phyloP scores from a whole-genome alignment of 2,329 filamentous ascomycete genomes.

The Colletotrichum higginsianum region DNA sequence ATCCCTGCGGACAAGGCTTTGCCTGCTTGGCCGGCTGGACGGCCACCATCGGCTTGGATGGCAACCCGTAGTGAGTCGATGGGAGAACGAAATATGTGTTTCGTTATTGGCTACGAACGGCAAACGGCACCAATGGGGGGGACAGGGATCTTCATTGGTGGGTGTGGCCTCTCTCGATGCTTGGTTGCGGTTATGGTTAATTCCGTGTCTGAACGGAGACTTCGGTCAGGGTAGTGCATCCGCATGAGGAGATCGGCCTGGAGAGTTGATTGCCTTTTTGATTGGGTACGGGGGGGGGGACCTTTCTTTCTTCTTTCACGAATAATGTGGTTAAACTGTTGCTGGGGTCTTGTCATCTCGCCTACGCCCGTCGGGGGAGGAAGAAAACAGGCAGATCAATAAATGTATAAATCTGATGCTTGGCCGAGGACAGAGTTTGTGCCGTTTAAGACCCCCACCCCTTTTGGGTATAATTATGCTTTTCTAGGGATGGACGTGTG shows the following conservation, averaged over 20 bases:
- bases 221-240: neutral
- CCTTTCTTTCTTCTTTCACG: neutral
- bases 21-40: neutral
- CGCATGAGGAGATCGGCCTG: neutral
- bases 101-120: neutral
- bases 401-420: too few relatives aligned
- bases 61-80: neutral
- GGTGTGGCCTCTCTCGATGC: neutral
- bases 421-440: neutral
- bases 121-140: neutral
- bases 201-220: conserved; percentile 3
- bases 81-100: neutral
- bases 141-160: neutral
- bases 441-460: neutral
- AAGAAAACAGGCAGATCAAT: too few relatives aligned
- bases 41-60: neutral
- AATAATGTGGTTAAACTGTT: neutral
- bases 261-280: conserved; percentile 21
- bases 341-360: neutral
- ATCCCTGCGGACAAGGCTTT: neutral
- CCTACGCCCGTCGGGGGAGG: neutral
- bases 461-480: neutral
- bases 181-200: conserved; percentile 25
- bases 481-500: neutral
- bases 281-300: conserved; percentile 27